These are phyloP conservation scores for Vanderwaltozyma yarrowii DNA, from an alignment of 805 yeast species.

Conservation along the genomic window DNA sequence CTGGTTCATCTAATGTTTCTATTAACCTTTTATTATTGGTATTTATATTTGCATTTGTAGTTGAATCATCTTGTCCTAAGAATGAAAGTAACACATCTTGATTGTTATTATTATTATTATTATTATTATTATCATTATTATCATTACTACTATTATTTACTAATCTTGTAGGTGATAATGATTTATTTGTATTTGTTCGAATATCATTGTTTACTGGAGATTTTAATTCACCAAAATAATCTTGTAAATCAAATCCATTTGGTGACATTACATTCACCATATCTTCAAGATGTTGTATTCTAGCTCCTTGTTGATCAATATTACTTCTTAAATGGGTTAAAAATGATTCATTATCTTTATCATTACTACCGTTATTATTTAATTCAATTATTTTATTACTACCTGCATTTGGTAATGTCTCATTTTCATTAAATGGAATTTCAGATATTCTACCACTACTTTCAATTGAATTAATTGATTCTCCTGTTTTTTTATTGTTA, in stretches of 20 bases:
- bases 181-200: not conserved
- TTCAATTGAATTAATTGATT: not conserved
- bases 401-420: slow-evolving; percentile 1
- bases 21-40: not conserved
- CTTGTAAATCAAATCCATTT: slow-evolving; percentile 1
- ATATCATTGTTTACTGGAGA: too few relatives aligned
- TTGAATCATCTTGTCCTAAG: not conserved
- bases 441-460: slow-evolving; percentile 16
- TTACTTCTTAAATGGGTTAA: slow-evolving; percentile 16
- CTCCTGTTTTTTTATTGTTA: not conserved
- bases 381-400: too few relatives aligned
- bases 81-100: not conserved
- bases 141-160: not conserved
- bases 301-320: slow-evolving; percentile 23
- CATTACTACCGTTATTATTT: not conserved
- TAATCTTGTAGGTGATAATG: not conserved
- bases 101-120: not conserved
- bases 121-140: not conserved
- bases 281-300: slow-evolving; percentile 26
- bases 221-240: not conserved
- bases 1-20: not conserved
- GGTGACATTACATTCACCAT: slow-evolving; percentile 14
- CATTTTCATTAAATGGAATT: slow-evolving; percentile 17
- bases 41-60: not conserved
- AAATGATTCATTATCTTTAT: not conserved